Evolutionary conservation across 331 rosid species (phyloP), one percentile per base, ranked within the genome.

Genomic region (Phaseolus coccineus): DNA sequence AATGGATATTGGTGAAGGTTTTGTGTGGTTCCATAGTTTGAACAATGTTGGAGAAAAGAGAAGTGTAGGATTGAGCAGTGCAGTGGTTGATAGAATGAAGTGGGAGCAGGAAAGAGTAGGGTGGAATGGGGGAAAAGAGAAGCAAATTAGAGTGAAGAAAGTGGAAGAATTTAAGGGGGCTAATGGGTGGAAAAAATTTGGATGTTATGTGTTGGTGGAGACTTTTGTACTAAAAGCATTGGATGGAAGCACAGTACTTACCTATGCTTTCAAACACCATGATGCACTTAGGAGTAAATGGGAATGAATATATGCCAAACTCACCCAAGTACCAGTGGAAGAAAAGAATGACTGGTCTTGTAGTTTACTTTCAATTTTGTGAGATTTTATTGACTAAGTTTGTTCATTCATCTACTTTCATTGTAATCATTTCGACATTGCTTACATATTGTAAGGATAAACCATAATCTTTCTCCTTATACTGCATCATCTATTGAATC

Each of bases 181-280:
- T 22, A 63, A 52, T 19, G 85, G 69, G 39, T 87, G 92, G 96
- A 84, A 76, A 59, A 89, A 62, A 69, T 87, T 89, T 71, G 89
- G 87, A 25, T 90, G 87, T 68, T 87, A 85, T 88, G 77, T 82
- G 19, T 76, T 90, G 84, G 89, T 81, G 67, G 93, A 90, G 85
- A 90, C 84, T 67, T 92, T 88, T 87, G 87, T 82, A 3, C 59
- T 88, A 1, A 92, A 73, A 63, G 82, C 88, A 80, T 74, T 90
- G 87, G 84, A 90, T 76, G 90, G 89, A 64, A 87, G 82, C 63
- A 13, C 71, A 51, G 76, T 87, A 7, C 40, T 88, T 8, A 84
- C 77, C 16, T 86, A 90, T 67, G 83, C 83, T 69, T 91, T 91
- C 72, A 91, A 47, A 69, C 97, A 91, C 78, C 56, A 56, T 77